Conservation (phyloP, 441 rosid species). For the Populus hybrid region DNA sequence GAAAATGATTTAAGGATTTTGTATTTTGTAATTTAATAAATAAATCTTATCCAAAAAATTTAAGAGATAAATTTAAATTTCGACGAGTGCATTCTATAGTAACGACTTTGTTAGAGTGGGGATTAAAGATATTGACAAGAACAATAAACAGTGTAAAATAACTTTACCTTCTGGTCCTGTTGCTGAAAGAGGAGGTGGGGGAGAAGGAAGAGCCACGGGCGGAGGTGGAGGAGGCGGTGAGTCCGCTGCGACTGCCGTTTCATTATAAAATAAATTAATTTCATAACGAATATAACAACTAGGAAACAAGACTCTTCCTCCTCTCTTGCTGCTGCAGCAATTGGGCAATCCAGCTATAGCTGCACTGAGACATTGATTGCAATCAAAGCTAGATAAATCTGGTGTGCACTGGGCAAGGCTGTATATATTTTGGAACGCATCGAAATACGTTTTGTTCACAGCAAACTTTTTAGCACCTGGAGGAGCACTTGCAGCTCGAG, state of each 20-base stretch:
- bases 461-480: constrained; percentile 16
- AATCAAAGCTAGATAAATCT: constrained; percentile 32
- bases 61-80: too few species aligned
- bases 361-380: constrained; percentile 28
- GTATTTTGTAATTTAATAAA: too few species aligned
- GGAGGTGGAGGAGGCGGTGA: not conserved
- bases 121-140: not conserved
- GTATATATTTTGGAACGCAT: constrained; percentile 23
- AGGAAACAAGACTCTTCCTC: constrained; percentile 28
- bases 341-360: not conserved
- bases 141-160: too few species aligned
- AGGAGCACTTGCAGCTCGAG: constrained; percentile 10
- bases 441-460: not conserved
- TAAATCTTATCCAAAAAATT: too few species aligned
- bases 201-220: not conserved
- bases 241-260: not conserved
- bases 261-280: constrained; percentile 22
- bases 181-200: constrained; percentile 8
- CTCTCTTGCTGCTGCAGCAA: constrained; percentile 27
- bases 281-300: constrained; percentile 48
- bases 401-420: constrained; percentile 48
- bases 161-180: constrained; percentile 7
- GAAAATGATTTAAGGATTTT: too few species aligned
- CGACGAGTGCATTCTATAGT: too few species aligned
- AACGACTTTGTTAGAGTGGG: too few species aligned